These are phyloP conservation scores for Xylaria intraflava DNA, from an alignment of 495 filamentous ascomycete species.

Conservation along the genomic window DNA sequence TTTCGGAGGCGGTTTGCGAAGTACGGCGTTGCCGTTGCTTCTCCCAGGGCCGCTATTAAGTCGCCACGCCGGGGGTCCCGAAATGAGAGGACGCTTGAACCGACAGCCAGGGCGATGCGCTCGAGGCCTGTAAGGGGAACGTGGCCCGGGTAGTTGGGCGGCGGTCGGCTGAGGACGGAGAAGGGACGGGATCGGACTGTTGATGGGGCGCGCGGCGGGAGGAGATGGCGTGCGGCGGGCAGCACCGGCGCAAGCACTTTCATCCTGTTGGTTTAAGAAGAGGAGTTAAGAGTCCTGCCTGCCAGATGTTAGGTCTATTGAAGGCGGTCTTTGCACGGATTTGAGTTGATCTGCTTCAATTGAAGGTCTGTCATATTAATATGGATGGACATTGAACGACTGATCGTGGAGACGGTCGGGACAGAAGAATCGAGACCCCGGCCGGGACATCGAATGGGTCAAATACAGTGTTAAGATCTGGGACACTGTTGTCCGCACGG, in stretches of 20 bases:
- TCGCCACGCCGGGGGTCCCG: slow-evolving; percentile 77
- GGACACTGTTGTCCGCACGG: too few species aligned
- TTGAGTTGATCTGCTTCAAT: too few species aligned
- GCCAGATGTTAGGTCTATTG: too few species aligned
- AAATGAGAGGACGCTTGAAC: slow-evolving; percentile 74
- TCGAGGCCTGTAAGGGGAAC: slow-evolving; percentile 78
- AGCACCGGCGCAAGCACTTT: not conserved
- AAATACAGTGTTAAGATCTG: too few species aligned
- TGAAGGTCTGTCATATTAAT: too few species aligned
- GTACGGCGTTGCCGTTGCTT: slow-evolving; percentile 89
- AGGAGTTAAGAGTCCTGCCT: too few species aligned
- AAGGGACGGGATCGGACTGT: slow-evolving; percentile 33
- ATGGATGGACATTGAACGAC: too few species aligned
- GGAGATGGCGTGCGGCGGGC: not conserved
- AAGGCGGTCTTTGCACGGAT: too few species aligned
- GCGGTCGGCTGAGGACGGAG: slow-evolving; percentile 73
- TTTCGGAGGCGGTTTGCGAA: slow-evolving; percentile 90
- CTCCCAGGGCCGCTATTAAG: slow-evolving; percentile 87
- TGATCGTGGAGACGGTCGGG: too few species aligned
- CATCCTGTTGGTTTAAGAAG: slow-evolving; percentile 1
- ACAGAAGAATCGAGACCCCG: too few species aligned
- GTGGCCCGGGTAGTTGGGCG: slow-evolving; percentile 84
- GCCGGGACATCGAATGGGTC: too few species aligned
- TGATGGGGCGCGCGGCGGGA: not conserved
- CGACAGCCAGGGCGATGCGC: slow-evolving; percentile 67